These are phyloP conservation scores for Henckelia pumila DNA, from an alignment of 257 asterid species.

Conservation along the genomic window DNA sequence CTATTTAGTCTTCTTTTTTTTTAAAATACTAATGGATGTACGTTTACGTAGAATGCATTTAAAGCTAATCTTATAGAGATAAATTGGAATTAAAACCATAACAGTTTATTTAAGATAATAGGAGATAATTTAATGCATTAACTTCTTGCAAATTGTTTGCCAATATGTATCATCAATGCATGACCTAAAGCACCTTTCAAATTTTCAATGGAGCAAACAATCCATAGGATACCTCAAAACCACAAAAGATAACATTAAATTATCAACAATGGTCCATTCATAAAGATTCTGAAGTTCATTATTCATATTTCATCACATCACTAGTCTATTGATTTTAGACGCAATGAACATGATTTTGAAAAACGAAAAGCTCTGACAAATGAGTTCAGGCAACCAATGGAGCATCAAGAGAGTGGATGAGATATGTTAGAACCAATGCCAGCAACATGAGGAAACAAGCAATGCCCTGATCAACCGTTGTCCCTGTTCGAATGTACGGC, in stretches of 20 bases:
- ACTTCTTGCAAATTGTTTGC: no score
- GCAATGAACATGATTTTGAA: conserved; percentile 9
- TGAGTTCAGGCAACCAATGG: conserved; percentile 38
- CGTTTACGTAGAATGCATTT: not conserved
- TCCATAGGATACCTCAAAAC: no score
- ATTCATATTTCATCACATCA: conserved; percentile 12
- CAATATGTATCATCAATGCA: no score
- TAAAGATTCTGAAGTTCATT: not conserved
- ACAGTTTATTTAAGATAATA: not conserved
- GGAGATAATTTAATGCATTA: no score
- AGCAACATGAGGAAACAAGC: conserved; percentile 63
- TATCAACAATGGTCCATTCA: not conserved
- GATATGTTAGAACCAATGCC: conserved; percentile 71
- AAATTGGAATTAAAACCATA: not conserved
- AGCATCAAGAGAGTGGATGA: conserved; percentile 61
- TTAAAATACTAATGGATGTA: no score
- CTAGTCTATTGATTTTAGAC: conserved; percentile 13
- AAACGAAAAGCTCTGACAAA: conserved; percentile 2
- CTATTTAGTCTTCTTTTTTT: not conserved
- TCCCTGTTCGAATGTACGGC: conserved; percentile 40
- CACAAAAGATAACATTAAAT: not conserved
- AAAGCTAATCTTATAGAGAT: not conserved
- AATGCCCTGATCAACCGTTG: conserved; percentile 71
- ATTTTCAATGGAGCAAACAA: no score
- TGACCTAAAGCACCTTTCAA: no score